These are phyloP conservation scores for Oligophagozyma castellii DNA, from an alignment of 1,139 yeast species.

Conservation along the genomic window DNA sequence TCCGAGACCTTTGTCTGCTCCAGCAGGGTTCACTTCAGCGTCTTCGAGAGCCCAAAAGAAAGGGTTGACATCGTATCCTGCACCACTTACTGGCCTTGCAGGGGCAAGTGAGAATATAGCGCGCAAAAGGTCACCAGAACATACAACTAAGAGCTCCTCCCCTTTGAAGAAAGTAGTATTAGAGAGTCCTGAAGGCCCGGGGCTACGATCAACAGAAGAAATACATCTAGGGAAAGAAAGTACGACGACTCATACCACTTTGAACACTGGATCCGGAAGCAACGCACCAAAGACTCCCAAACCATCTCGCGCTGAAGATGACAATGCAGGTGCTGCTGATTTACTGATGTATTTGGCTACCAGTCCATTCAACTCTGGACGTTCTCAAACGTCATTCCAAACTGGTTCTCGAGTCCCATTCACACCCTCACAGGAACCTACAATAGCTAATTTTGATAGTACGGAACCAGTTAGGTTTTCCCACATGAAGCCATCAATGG, in stretches of 20 bases:
- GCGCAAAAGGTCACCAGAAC: neutral
- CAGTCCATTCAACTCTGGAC: constrained; percentile 20
- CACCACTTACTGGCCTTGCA: neutral
- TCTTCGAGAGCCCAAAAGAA: neutral
- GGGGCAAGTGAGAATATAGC: neutral
- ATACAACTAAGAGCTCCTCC: too few species aligned
- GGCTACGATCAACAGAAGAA: neutral
- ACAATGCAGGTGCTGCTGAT: constrained; percentile 24
- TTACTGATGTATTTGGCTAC: constrained; percentile 25
- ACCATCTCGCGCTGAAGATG: constrained; percentile 1
- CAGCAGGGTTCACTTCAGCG: too few species aligned
- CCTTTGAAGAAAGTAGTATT: neutral
- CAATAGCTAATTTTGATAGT: too few species aligned
- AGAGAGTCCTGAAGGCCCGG: neutral
- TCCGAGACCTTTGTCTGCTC: too few species aligned
- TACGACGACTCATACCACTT: neutral
- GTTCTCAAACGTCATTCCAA: constrained; percentile 1
- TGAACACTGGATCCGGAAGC: too few species aligned
- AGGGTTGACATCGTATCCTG: neutral
- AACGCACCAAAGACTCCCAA: neutral
- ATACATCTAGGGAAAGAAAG: neutral
- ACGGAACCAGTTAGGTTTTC: constrained; percentile 20
- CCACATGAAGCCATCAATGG: constrained; percentile 17
- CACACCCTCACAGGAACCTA: constrained; percentile 9
- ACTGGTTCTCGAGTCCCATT: constrained; percentile 7